phyloP scores from a whole-genome alignment of 768 basidiomycete species.

The Galerina marginata region DNA sequence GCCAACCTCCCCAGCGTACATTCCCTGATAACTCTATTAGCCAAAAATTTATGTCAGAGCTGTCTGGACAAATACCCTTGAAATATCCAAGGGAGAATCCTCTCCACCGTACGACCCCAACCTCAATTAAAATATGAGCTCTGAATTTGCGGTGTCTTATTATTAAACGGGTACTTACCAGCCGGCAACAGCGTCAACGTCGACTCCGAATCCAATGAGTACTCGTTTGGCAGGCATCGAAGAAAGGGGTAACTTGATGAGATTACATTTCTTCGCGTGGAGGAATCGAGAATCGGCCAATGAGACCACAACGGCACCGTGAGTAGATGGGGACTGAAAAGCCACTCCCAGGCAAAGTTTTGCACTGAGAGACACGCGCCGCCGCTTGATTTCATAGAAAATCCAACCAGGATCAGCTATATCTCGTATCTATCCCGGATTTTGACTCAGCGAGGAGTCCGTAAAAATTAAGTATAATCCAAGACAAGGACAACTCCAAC shows the following conservation, averaged over 20 bases:
- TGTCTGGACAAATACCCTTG: constrained; percentile 42
- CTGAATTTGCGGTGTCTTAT: neutral
- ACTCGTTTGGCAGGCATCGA: constrained; percentile 59
- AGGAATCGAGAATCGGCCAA: neutral
- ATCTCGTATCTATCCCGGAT: too few relatives aligned
- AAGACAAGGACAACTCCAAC: too few relatives aligned
- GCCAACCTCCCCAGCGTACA: constrained; percentile 81
- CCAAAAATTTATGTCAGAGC: neutral
- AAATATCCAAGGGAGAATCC: constrained; percentile 72
- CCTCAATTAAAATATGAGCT: constrained; percentile 38
- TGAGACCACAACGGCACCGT: neutral
- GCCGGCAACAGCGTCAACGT: constrained; percentile 80
- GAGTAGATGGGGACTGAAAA: too few relatives aligned
- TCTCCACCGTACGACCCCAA: constrained; percentile 80
- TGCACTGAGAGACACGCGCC: too few relatives aligned
- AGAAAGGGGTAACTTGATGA: neutral
- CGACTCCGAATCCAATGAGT: constrained; percentile 68
- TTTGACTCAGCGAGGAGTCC: too few relatives aligned
- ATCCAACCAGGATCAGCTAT: too few relatives aligned
- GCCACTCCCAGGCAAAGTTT: too few relatives aligned
- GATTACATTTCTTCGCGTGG: neutral
- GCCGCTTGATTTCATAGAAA: too few relatives aligned
- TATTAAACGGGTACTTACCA: constrained; percentile 47
- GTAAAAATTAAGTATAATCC: too few relatives aligned
- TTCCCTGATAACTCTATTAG: constrained; percentile 42